Percentiles rank a stretch among this genome's conserved stretches.
Conservation (phyloP, 768 basidiomycete genomes). For the Hemileccinum impolitum region DNA sequence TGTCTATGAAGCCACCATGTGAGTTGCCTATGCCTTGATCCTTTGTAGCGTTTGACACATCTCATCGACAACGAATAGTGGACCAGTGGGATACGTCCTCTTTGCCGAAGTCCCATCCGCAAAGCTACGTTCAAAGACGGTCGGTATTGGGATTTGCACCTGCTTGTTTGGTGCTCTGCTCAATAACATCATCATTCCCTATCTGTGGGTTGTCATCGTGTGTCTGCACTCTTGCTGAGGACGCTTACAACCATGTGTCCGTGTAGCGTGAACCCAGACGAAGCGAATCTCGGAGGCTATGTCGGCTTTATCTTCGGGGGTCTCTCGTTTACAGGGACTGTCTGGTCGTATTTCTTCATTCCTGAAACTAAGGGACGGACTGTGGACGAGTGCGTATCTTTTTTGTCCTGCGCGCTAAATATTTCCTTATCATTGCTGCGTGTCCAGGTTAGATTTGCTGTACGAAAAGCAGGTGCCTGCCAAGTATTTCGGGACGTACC, state of each 20-base stretch:
- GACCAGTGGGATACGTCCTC: constrained; percentile 26
- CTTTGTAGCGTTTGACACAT: neutral
- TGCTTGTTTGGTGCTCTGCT: constrained; percentile 25
- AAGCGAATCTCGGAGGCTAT: constrained; percentile 27
- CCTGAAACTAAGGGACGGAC: constrained; percentile 27
- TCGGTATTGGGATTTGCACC: constrained; percentile 24
- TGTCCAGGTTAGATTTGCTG: constrained; percentile 27
- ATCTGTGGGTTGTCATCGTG: constrained; percentile 17
- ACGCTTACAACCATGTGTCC: no score
- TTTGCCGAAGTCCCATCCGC: constrained; percentile 29
- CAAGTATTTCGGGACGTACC: constrained; percentile 20
- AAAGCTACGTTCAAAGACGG: constrained; percentile 29
- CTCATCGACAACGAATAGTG: constrained; percentile 9
- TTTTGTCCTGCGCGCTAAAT: no score
- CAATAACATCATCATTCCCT: constrained; percentile 25
- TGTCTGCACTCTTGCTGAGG: no score
- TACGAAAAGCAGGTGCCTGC: constrained; percentile 30
- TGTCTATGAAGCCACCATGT: constrained; percentile 27
- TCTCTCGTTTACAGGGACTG: constrained; percentile 14
- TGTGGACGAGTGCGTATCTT: constrained; percentile 13
- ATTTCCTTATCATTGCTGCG: no score
- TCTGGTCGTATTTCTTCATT: constrained; percentile 29
- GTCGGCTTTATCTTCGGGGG: constrained; percentile 29
- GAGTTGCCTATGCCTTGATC: neutral
- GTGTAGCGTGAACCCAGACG: constrained; percentile 25